Conservation (phyloP, 179 eudicot genomes). For the Amaranthus tricolor region DNA sequence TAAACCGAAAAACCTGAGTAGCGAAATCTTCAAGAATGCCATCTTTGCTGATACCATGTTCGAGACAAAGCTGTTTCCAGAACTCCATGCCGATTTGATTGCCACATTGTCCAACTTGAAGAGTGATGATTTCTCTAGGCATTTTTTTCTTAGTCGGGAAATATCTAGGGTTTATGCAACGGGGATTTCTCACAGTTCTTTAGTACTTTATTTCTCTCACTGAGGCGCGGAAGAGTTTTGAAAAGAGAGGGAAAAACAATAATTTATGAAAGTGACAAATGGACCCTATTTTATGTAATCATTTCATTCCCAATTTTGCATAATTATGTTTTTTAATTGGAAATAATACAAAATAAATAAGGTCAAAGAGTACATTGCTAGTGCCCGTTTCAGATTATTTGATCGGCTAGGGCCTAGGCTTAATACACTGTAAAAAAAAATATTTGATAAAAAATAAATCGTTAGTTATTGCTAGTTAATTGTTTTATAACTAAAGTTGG, state of each 20-base stretch:
- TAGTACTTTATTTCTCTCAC: constrained; percentile 9
- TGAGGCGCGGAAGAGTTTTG: constrained; percentile 33
- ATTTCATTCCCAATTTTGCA: constrained; percentile 1
- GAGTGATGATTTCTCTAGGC: constrained; percentile 94
- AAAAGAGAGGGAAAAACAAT: constrained; percentile 29
- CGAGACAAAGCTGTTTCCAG: constrained; percentile 99
- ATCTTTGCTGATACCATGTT: constrained; percentile 92
- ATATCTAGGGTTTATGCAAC: constrained; percentile 36
- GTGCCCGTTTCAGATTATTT: no score
- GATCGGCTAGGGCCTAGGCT: no score
- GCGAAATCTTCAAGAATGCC: constrained; percentile 99
- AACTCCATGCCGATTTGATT: constrained; percentile 99
- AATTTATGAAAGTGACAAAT: background rate
- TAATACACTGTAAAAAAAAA: no score
- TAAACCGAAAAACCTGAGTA: constrained; percentile 56
- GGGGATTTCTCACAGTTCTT: background rate
- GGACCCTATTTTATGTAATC: background rate
- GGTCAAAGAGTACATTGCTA: no score
- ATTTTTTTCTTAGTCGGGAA: constrained; percentile 36
- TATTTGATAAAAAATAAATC: no score
- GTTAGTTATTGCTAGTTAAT: no score
- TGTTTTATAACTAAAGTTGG: no score
- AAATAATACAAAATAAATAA: no score
- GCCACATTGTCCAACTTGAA: constrained; percentile 99
- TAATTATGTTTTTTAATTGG: no score